These are phyloP conservation scores for Oryza glumipatula DNA, from an alignment of 176 grass and related monocot genomes.

Conservation along the genomic window DNA sequence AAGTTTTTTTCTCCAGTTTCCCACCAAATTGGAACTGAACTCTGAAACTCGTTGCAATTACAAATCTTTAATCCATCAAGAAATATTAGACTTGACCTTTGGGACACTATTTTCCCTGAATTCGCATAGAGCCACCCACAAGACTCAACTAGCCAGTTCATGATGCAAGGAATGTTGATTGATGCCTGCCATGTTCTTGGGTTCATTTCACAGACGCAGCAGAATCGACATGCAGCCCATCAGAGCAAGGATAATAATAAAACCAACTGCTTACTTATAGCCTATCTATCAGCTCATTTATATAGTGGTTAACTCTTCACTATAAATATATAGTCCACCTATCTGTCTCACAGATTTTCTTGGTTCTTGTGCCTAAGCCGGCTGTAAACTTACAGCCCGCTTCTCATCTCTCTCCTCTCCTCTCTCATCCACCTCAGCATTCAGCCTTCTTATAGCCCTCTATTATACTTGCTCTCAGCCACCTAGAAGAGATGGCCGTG, in stretches of 20 bases:
- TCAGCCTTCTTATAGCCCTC: no score
- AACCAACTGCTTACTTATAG: no score
- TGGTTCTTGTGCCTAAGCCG: no score
- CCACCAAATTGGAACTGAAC: neutral
- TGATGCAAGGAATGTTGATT: constrained; percentile 19
- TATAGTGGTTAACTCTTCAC: no score
- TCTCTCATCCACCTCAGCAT: no score
- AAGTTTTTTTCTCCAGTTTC: neutral
- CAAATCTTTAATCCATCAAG: neutral
- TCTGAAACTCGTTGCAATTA: neutral
- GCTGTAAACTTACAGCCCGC: no score
- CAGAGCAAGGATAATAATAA: neutral
- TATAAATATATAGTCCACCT: no score
- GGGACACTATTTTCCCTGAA: neutral
- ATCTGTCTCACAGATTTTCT: no score
- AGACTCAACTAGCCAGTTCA: neutral
- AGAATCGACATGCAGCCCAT: constrained; percentile 41
- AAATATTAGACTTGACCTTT: neutral
- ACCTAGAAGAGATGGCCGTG: neutral
- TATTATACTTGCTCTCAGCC: neutral
- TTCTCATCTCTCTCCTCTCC: no score
- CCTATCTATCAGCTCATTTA: no score
- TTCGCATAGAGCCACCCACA: neutral
- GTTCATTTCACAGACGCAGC: neutral
- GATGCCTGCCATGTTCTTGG: constrained; percentile 20